These are phyloP conservation scores for Mucor piriformis DNA, from an alignment of 371 early-diverging fungal species.

Conservation along the genomic window DNA sequence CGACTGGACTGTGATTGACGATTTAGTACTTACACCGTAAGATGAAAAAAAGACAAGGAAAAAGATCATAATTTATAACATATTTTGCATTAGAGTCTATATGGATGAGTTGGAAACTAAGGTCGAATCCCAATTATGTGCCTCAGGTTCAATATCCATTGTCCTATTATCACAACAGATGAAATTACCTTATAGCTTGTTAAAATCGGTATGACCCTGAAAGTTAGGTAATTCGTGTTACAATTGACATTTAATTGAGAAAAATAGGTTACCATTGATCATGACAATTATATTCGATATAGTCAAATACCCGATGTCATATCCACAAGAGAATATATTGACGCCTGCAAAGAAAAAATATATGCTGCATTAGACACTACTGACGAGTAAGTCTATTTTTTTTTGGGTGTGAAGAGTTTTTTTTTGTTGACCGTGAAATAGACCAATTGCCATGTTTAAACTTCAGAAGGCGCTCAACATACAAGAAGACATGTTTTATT, in stretches of 20 bases:
- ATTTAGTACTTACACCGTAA: conserved; percentile 28
- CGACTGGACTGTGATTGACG: conserved; percentile 18
- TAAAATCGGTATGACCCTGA: conserved; percentile 27
- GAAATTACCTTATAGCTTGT: conserved; percentile 22
- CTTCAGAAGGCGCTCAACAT: conserved; percentile 23
- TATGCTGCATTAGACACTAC: not conserved
- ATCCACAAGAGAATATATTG: conserved; percentile 4
- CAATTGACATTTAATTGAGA: too few species aligned
- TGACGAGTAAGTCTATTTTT: conserved; percentile 15
- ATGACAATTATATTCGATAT: conserved; percentile 3
- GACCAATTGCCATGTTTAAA: conserved; percentile 16
- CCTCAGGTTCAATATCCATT: conserved; percentile 6
- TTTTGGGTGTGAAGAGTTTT: too few species aligned
- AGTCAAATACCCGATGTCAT: conserved; percentile 14
- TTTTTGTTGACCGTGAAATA: not conserved
- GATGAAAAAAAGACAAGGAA: not conserved
- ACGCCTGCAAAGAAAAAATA: not conserved
- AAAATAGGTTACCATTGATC: not conserved
- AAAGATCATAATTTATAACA: too few species aligned
- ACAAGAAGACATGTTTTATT: conserved; percentile 28
- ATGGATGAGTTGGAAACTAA: not conserved
- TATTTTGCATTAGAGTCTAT: not conserved
- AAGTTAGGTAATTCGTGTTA: too few species aligned
- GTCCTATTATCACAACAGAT: conserved; percentile 11
- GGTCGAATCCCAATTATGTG: not conserved